These are phyloP conservation scores for Ogataea paradorogensis DNA, from an alignment of 805 yeast genomes.

Conservation along the genomic window DNA sequence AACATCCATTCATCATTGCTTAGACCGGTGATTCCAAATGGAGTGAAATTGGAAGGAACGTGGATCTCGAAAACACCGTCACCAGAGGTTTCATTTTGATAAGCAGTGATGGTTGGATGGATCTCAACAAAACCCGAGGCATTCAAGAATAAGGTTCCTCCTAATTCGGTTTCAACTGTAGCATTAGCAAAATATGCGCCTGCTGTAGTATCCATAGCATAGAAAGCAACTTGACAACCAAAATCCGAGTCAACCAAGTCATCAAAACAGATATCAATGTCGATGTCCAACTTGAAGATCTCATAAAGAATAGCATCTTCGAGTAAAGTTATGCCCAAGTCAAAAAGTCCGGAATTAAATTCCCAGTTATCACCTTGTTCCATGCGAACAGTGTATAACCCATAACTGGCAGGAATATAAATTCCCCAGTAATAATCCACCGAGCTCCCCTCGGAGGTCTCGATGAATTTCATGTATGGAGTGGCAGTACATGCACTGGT, in stretches of 20 bases:
- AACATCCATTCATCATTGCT: slow-evolving; percentile 6
- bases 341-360: slow-evolving; percentile 1
- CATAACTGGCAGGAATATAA: slow-evolving; percentile 8
- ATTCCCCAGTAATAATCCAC: slow-evolving; percentile 8
- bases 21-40: slow-evolving; percentile 9
- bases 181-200: slow-evolving; percentile 5
- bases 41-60: slow-evolving; percentile 11
- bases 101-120: slow-evolving; percentile 6
- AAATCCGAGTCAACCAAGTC: background rate
- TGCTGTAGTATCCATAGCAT: background rate
- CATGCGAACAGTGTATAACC: slow-evolving; percentile 4
- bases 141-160: background rate
- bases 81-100: slow-evolving; percentile 7
- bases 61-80: slow-evolving; percentile 12
- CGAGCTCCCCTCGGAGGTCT: background rate
- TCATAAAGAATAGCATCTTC: background rate
- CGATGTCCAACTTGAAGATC: background rate
- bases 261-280: background rate
- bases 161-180: slow-evolving; percentile 1
- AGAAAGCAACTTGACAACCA: slow-evolving; percentile 1
- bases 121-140: slow-evolving; percentile 1
- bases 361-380: slow-evolving; percentile 7
- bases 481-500: slow-evolving; percentile 1
- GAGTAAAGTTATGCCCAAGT: background rate
- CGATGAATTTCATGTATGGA: slow-evolving; percentile 3